These are phyloP conservation scores for Podaxis sp. DNA, from an alignment of 768 basidiomycete genomes.

Conservation along the genomic window DNA sequence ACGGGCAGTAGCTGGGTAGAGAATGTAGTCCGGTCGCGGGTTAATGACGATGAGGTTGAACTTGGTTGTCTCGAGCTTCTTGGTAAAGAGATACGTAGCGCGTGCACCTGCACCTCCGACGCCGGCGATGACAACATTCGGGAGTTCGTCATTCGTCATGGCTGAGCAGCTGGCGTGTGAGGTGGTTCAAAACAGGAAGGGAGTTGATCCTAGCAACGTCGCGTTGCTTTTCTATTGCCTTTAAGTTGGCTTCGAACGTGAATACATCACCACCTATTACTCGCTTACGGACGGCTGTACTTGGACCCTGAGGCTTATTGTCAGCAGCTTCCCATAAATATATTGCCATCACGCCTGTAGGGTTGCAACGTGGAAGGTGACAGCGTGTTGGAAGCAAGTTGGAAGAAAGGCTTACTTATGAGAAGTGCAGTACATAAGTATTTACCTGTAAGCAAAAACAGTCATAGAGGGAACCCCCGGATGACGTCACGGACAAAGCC, in stretches of 20 bases:
- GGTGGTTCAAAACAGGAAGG: not conserved
- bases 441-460: too few relatives aligned
- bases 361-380: too few relatives aligned
- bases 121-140: slow-evolving; percentile 49
- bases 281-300: too few relatives aligned
- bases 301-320: too few relatives aligned
- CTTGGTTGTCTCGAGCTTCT: slow-evolving; percentile 42
- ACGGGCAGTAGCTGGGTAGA: slow-evolving; percentile 47
- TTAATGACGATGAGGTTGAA: slow-evolving; percentile 52
- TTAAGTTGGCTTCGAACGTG: not conserved
- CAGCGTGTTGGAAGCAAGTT: too few relatives aligned
- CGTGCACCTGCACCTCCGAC: slow-evolving; percentile 49
- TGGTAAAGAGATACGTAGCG: slow-evolving; percentile 42
- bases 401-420: too few relatives aligned
- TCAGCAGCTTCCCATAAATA: too few relatives aligned
- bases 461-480: too few relatives aligned
- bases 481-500: not conserved
- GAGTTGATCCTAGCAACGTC: not conserved
- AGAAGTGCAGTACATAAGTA: too few relatives aligned
- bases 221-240: not conserved
- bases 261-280: not conserved
- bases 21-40: slow-evolving; percentile 41
- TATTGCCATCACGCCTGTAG: too few relatives aligned
- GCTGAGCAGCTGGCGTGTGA: not conserved
- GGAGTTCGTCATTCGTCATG: slow-evolving; percentile 18